Evolutionary conservation across 2,329 filamentous ascomycete species (phyloP).

Genomic region (Ilyonectria mors-panacis): DNA sequence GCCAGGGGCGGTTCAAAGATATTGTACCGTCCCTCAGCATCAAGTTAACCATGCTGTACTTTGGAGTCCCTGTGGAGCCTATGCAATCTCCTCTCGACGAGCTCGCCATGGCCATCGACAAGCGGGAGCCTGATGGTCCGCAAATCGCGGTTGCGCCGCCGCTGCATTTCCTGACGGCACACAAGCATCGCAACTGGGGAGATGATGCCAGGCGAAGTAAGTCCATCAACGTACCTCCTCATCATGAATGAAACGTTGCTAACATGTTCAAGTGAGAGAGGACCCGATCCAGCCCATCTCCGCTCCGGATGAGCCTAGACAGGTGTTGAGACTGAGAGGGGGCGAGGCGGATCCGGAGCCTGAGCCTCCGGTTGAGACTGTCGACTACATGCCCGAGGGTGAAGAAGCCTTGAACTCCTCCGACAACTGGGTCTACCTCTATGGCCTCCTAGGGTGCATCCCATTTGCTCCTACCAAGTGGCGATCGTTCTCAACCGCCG

Average conservation of each 20-base stretch:
- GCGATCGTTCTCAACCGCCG: conserved; percentile 39
- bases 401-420: conserved; percentile 1
- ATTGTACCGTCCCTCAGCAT: conserved; percentile 50
- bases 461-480: conserved; percentile 42
- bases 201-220: conserved; percentile 43
- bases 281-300: conserved; percentile 20
- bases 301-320: conserved; percentile 16
- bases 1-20: conserved; percentile 51
- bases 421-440: conserved; percentile 40
- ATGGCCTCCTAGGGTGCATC: conserved; percentile 52
- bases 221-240: not conserved
- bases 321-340: conserved; percentile 34
- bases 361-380: not conserved
- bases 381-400: conserved; percentile 19
- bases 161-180: conserved; percentile 52
- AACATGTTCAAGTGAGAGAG: conserved; percentile 31
- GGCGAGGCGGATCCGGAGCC: conserved; percentile 14
- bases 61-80: conserved; percentile 62
- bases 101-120: conserved; percentile 31
- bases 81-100: conserved; percentile 44
- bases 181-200: conserved; percentile 51
- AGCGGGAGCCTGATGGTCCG: not conserved
- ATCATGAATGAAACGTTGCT: not conserved
- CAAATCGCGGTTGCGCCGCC: conserved; percentile 37
- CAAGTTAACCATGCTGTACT: conserved; percentile 64